Evolutionary conservation across 768 basidiomycete genomes (phyloP), one percentile per base, ranked within the genome.

Genomic region (Chalciporus sphaerocephalus): DNA sequence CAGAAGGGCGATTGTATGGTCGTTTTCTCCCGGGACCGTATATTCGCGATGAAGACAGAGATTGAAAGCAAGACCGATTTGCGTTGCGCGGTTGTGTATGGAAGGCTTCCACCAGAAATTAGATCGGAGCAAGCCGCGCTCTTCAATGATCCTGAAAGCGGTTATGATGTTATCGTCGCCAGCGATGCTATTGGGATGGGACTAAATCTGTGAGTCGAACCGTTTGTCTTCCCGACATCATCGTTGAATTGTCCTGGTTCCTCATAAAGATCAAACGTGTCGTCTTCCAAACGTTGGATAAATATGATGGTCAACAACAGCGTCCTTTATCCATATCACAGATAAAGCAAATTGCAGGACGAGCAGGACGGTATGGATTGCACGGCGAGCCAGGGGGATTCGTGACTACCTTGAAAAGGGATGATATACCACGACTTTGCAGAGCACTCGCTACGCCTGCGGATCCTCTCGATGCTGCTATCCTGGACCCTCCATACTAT

Each of bases 161-260:
- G 81, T 2, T 89, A 87, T 57, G 88, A 95, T 55, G 84, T 98
- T 2, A 74, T 99, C 33, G 80, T 98, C 15, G 95, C 91, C 2
- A 93, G 89, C 55, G 96, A 99, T 58, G 92, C 93, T 0, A 85
- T 97, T 39, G 93, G 96, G 2, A 94, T 99, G 92, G 96, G 96
- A 0, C 74, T 99, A 17, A 98, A 99, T 60, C 68, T 99, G 96
- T 97, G 63, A 35, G 87, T 71, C 10, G 24, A 2, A 20, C 16
- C 6, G 4, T 16, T 10, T 16, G 21, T 16, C 40, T 23, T 37
- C 16, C 20, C 20, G 5, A 21, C 34, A 0, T 4, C 4, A 5
- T 37, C 17, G 38, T 37, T 43, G 44, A 46, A 28, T 8, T 38
- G 10, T 35, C 18, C 12, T 11, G 15, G 1, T 27, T 30, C 42